A percentile compares a stretch with the other conserved stretches of the same genome.
Evolutionary conservation across 805 yeast species (phyloP).

Genomic region (Komagataella kurtzmanii): DNA sequence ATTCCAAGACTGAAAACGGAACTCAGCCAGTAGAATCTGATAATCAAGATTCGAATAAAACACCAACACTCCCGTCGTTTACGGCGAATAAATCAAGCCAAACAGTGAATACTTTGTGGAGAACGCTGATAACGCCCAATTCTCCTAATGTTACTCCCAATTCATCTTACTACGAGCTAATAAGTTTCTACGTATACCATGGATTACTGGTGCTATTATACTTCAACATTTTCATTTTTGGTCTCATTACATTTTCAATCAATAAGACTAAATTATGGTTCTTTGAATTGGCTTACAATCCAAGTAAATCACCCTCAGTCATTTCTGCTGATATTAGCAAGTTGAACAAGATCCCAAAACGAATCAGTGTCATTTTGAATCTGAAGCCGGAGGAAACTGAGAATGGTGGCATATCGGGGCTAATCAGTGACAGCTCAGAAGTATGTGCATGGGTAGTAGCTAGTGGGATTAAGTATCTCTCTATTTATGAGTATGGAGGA

Average conservation of each 20-base stretch:
- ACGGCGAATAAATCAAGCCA: background rate
- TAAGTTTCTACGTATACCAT: slow-evolving; percentile 26
- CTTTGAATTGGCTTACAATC: slow-evolving; percentile 50
- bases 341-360: slow-evolving; percentile 63
- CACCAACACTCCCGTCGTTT: background rate
- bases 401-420: slow-evolving; percentile 79
- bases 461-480: slow-evolving; percentile 62
- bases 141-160: background rate
- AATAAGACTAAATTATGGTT: slow-evolving; percentile 43
- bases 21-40: background rate
- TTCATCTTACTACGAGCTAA: slow-evolving; percentile 1
- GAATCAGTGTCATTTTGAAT: slow-evolving; percentile 64
- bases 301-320: slow-evolving; percentile 67
- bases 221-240: slow-evolving; percentile 39
- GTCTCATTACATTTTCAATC: slow-evolving; percentile 36
- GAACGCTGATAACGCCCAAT: background rate
- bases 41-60: background rate
- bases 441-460: slow-evolving; percentile 80
- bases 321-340: slow-evolving; percentile 72
- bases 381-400: slow-evolving; percentile 68
- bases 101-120: background rate
- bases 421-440: slow-evolving; percentile 67
- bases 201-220: slow-evolving; percentile 36
- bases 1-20: background rate
- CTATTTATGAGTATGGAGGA: slow-evolving; percentile 75